phyloP scores from a whole-genome alignment of 2,329 filamentous ascomycete genomes.

The Cytospora mali region DNA sequence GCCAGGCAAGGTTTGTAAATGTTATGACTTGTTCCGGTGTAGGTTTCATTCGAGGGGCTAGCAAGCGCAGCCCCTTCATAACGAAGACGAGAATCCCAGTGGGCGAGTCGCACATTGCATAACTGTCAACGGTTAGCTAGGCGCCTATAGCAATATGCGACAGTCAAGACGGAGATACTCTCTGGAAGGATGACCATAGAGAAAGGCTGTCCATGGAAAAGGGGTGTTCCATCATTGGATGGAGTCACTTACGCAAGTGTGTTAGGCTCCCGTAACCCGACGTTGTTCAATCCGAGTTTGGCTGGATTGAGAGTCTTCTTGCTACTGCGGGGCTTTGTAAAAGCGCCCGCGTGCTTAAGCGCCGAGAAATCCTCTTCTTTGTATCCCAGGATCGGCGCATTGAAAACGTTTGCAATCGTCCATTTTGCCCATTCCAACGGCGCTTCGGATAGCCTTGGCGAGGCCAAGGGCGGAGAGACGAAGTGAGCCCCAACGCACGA shows the following conservation, averaged over 20 bases:
- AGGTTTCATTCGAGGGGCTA: conserved; percentile 45
- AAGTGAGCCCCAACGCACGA: conserved; percentile 64
- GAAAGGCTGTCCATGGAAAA: background rate
- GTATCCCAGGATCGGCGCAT: conserved; percentile 58
- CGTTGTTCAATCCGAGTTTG: conserved; percentile 36
- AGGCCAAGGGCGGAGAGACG: conserved; percentile 56
- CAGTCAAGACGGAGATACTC: background rate
- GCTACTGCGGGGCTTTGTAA: conserved; percentile 21
- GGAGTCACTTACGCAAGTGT: conserved; percentile 46
- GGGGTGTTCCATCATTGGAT: background rate
- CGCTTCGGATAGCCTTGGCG: conserved; percentile 49
- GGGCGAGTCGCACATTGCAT: conserved; percentile 65
- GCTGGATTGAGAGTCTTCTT: conserved; percentile 30
- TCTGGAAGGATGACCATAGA: background rate
- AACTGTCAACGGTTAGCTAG: conserved; percentile 34
- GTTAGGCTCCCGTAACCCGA: conserved; percentile 50
- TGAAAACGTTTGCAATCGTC: conserved; percentile 53
- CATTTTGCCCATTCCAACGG: conserved; percentile 58
- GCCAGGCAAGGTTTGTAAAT: conserved; percentile 64
- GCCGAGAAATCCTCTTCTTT: conserved; percentile 52
- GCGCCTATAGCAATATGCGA: background rate
- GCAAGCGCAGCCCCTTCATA: conserved; percentile 48
- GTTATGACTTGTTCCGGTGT: conserved; percentile 59
- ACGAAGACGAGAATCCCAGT: conserved; percentile 59
- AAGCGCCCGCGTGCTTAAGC: conserved; percentile 36